Evolutionary conservation across 805 yeast species (phyloP).

Genomic region (Zygoascus bituminiphila): DNA sequence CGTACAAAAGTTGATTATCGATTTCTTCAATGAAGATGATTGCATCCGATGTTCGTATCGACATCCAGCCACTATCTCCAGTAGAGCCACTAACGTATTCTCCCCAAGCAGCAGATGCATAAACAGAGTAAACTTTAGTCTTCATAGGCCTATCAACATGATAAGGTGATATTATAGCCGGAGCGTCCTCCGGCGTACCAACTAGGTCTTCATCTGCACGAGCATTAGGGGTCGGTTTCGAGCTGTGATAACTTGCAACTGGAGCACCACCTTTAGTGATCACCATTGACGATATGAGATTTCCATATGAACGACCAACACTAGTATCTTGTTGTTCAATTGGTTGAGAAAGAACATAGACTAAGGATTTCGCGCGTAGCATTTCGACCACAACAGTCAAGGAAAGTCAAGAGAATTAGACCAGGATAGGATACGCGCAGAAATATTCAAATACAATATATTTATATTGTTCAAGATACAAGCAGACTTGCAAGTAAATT

Average conservation of each 20-base stretch:
- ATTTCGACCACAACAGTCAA: neutral
- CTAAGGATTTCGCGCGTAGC: neutral
- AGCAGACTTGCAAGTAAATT: too few relatives aligned
- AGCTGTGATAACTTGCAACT: constrained; percentile 19
- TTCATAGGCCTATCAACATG: constrained; percentile 20
- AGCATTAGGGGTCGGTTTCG: constrained; percentile 12
- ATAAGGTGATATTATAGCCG: constrained; percentile 13
- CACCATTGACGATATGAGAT: constrained; percentile 18
- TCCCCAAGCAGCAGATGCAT: constrained; percentile 25
- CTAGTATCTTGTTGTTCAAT: neutral
- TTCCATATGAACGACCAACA: neutral
- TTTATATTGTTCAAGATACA: too few relatives aligned
- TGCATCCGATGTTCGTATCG: constrained; percentile 21
- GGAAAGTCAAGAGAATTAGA: too few relatives aligned
- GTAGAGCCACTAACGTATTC: constrained; percentile 15
- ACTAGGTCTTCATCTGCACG: neutral
- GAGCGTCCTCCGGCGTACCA: constrained; percentile 2
- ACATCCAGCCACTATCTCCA: constrained; percentile 19
- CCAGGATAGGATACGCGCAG: too few relatives aligned
- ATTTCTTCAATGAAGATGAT: constrained; percentile 13
- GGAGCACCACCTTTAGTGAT: constrained; percentile 16
- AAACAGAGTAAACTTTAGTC: constrained; percentile 25
- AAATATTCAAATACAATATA: too few relatives aligned
- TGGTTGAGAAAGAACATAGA: neutral
- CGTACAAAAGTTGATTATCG: constrained; percentile 16